Percentiles rank a stretch among this genome's conserved stretches.
Conservation (phyloP, 148 eudicot genomes). For the Vaccinium darrowii region DNA sequence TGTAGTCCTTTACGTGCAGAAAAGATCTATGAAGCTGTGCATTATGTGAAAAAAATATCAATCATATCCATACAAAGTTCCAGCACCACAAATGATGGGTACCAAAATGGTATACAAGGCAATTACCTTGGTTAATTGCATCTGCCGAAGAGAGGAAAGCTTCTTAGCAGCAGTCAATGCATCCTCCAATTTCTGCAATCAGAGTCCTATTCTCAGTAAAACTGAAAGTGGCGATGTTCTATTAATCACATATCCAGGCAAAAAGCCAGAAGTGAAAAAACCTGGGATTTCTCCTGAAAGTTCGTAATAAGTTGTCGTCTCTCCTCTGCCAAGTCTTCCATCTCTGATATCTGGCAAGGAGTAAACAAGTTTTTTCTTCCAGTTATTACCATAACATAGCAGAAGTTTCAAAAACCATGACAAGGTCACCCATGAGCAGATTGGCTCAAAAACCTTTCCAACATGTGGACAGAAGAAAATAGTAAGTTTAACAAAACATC, state of each 20-base stretch:
- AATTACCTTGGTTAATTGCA: conserved; percentile 64
- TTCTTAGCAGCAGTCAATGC: conserved; percentile 58
- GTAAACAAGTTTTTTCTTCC: neutral
- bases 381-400: neutral
- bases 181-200: conserved; percentile 67
- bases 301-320: conserved; percentile 50
- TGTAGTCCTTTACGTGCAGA: conserved; percentile 54
- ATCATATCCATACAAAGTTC: neutral
- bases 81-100: neutral
- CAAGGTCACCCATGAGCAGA: neutral
- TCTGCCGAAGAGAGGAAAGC: conserved; percentile 42
- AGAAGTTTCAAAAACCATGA: conserved; percentile 10
- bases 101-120: neutral
- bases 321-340: conserved; percentile 61
- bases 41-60: conserved; percentile 16
- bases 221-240: neutral
- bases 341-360: conserved; percentile 46
- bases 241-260: neutral
- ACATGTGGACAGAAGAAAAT: neutral
- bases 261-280: conserved; percentile 17
- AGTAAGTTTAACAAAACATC: neutral
- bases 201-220: conserved; percentile 11
- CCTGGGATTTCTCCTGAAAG: conserved; percentile 69
- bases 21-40: conserved; percentile 63
- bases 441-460: neutral